Evolutionary conservation across 179 eudicot genomes (phyloP), one percentile per base, ranked within the genome.

Genomic region (Actinidia arguta): DNA sequence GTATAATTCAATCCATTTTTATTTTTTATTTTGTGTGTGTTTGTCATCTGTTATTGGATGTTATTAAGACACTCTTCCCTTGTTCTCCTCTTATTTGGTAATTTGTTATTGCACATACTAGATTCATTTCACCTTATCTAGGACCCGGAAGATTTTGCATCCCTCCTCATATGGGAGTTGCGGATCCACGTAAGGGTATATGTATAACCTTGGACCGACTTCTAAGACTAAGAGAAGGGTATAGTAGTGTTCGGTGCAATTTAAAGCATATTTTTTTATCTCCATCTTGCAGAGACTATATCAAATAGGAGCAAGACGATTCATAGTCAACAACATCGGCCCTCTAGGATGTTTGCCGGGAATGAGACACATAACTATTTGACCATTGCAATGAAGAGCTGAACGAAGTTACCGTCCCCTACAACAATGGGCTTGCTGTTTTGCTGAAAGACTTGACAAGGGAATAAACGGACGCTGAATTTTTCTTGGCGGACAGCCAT

Each of bases 251-350:
- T 62, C 4, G 11, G 11, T 62, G 67, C 36, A 6, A 62, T 24
- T 62, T n/a, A 62, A 62, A 62, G 13, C 36, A n/a, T n/a, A n/a
- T n/a, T 9, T 62, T 22, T 6, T 62, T 22, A 24, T 8, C 67
- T 9, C 3, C 22, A 24, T 22, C 4, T 22, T 24, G 67, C 67
- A 62, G 67, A 62, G 67, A 62, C 67, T 62, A 36, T 62, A 7
- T 62, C 67, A 62, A 62, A 24, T 62, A 62, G 67, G 67, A 62
- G 67, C 67, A n/a, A 24, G 67, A 62, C 67, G 67, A 62, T 62
- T 62, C 67, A 62, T 62, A n/a, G 67, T 62, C 27, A 62, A 62
- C 67, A 62, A 62, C 67, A 62, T 62, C 25, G 67, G 31, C 67
- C 67, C 67, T 62, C 67, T 62, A 62, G 67, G 67, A 62, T 62